Evolutionary conservation across 2,329 filamentous ascomycete species (phyloP).

Genomic region (Ceratocystis albifundus): DNA sequence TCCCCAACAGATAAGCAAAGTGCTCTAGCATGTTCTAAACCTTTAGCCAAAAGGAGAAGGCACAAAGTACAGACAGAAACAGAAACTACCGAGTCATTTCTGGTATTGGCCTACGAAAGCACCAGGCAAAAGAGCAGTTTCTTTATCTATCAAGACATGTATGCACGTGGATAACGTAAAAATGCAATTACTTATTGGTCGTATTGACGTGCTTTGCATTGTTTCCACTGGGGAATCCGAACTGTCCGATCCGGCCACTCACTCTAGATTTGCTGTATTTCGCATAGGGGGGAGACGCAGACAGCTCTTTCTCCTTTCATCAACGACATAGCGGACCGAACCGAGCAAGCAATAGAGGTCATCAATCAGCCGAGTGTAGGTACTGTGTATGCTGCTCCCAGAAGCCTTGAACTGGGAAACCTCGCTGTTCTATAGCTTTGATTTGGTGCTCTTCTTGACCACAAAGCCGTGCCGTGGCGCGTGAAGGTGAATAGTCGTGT

Average conservation of each 20-base stretch:
- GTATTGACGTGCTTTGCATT: neutral
- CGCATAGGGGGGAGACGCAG: neutral
- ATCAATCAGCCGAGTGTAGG: neutral
- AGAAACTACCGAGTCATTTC: neutral
- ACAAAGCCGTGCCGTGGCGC: conserved; percentile 50
- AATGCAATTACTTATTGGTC: neutral
- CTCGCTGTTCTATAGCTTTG: neutral
- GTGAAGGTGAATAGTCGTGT: conserved; percentile 43
- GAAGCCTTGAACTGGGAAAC: neutral
- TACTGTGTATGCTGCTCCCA: too few relatives aligned
- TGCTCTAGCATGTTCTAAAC: neutral
- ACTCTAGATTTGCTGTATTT: neutral
- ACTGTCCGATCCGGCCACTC: neutral
- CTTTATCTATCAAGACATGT: neutral
- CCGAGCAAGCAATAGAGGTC: neutral
- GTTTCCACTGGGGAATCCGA: neutral
- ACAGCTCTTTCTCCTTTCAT: neutral
- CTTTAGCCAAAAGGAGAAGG: neutral
- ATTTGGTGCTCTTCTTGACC: conserved; percentile 27
- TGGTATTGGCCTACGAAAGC: neutral
- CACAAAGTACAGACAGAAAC: neutral
- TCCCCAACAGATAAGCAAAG: neutral
- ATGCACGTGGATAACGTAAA: neutral
- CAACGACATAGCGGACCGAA: neutral
- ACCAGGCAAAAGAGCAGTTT: neutral